phyloP scores from a whole-genome alignment of 768 basidiomycete species.

The Tulasnella sp. region DNA sequence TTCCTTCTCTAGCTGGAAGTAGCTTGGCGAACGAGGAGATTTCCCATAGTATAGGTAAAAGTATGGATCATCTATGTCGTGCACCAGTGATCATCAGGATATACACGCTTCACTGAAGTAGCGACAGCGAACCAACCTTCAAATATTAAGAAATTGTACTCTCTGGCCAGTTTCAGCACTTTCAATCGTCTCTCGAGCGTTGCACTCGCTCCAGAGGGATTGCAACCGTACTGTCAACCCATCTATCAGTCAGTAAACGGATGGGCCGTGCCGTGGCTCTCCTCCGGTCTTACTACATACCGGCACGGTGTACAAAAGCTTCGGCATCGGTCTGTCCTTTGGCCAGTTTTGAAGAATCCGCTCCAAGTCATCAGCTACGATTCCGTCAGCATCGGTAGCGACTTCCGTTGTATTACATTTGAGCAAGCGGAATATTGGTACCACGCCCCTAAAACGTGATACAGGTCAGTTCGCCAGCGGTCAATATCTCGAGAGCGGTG shows the following conservation, averaged over 20 bases:
- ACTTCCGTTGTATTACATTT: slow-evolving; percentile 62
- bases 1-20: slow-evolving; percentile 72
- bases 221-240: slow-evolving; percentile 15
- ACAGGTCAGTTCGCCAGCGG: background rate
- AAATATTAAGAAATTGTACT: slow-evolving; percentile 72
- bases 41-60: slow-evolving; percentile 59
- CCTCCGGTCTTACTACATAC: too few species aligned
- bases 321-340: slow-evolving; percentile 58
- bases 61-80: slow-evolving; percentile 65
- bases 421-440: slow-evolving; percentile 53
- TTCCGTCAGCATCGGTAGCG: slow-evolving; percentile 64
- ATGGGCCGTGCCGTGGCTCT: too few species aligned
- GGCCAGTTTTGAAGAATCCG: slow-evolving; percentile 72
- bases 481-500: background rate
- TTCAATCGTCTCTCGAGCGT: slow-evolving; percentile 60
- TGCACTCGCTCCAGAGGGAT: slow-evolving; percentile 42
- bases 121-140: slow-evolving; percentile 50
- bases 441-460: slow-evolving; percentile 44
- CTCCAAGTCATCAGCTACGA: slow-evolving; percentile 52
- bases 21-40: slow-evolving; percentile 57
- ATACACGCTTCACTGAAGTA: background rate
- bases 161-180: slow-evolving; percentile 59
- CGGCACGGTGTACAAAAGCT: slow-evolving; percentile 72
- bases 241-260: background rate
- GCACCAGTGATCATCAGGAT: background rate